Evolutionary conservation across 352 stramenopile genomes (phyloP).

Genomic region (Globisporangium lucens): DNA sequence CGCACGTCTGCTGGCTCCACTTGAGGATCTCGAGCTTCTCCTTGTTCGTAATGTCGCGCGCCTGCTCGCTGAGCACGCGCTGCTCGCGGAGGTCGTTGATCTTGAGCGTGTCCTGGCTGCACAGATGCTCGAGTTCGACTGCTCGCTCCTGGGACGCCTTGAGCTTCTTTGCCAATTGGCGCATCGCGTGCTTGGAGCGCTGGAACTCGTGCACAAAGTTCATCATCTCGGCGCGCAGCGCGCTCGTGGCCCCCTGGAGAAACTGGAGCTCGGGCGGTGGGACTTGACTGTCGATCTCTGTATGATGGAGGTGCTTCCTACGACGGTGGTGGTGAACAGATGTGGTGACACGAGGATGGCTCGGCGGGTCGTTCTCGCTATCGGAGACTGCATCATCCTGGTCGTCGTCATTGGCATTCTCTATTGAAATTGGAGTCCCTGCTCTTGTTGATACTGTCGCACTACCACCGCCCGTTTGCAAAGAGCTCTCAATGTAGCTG

Average conservation of each 20-base stretch:
- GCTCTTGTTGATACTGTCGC: background rate
- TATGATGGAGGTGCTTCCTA: too few species aligned
- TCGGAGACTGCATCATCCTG: background rate
- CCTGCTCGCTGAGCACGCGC: slow-evolving; percentile 43
- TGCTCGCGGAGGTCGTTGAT: slow-evolving; percentile 45
- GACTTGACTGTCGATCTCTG: background rate
- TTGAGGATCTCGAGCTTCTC: slow-evolving; percentile 63
- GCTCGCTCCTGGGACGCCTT: slow-evolving; percentile 22
- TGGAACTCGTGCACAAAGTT: slow-evolving; percentile 54
- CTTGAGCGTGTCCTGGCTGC: slow-evolving; percentile 30
- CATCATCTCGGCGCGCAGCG: slow-evolving; percentile 45
- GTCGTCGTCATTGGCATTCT: slow-evolving; percentile 3
- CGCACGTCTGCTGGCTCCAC: slow-evolving; percentile 58
- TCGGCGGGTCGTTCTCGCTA: background rate
- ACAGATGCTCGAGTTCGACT: slow-evolving; percentile 40
- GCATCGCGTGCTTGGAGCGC: slow-evolving; percentile 26
- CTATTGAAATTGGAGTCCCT: background rate
- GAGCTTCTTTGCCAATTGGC: slow-evolving; percentile 38
- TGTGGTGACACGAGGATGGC: background rate
- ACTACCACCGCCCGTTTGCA: slow-evolving; percentile 10
- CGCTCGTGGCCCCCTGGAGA: slow-evolving; percentile 41
- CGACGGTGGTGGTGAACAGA: slow-evolving; percentile 4
- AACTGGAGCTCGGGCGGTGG: slow-evolving; percentile 41
- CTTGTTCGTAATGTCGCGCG: slow-evolving; percentile 52
- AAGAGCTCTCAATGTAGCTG: slow-evolving; percentile 40